phyloP scores from a whole-genome alignment of 2,329 filamentous ascomycete species.

The Endoconidiophora laricicola region DNA sequence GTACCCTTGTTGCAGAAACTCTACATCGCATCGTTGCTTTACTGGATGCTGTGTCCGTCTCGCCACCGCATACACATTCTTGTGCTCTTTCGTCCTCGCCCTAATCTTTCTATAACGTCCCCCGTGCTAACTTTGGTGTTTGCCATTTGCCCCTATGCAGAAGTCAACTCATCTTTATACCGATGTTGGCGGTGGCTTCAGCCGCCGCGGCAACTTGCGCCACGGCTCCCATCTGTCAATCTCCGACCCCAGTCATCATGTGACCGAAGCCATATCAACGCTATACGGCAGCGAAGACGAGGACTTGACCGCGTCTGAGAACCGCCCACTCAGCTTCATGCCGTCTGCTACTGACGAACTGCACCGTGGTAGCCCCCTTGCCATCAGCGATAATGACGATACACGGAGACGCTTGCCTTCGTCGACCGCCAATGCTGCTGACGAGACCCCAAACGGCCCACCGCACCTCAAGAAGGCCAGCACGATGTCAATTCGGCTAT shows the following conservation, averaged over 20 bases:
- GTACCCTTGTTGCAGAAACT: not conserved
- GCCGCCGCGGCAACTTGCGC: constrained; percentile 25
- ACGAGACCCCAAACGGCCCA: constrained; percentile 13
- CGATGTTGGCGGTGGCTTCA: constrained; percentile 41
- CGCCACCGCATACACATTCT: constrained; percentile 1
- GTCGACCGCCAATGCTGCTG: constrained; percentile 28
- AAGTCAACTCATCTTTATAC: constrained; percentile 40
- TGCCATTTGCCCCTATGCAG: constrained; percentile 20
- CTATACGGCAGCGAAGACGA: constrained; percentile 69
- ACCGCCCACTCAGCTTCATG: constrained; percentile 61
- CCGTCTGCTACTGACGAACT: constrained; percentile 10
- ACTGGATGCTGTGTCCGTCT: not conserved
- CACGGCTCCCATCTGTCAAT: constrained; percentile 46
- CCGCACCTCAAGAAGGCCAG: constrained; percentile 26
- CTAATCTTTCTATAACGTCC: not conserved
- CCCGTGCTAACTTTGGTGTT: constrained; percentile 13
- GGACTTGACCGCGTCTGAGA: constrained; percentile 31
- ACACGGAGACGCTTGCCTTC: constrained; percentile 27
- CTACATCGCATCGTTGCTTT: not conserved
- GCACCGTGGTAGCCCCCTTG: constrained; percentile 15
- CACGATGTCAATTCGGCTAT: constrained; percentile 24
- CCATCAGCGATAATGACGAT: constrained; percentile 19
- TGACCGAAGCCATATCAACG: constrained; percentile 83
- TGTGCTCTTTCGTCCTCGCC: not conserved
- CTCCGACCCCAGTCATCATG: constrained; percentile 82